phyloP scores from a whole-genome alignment of 805 yeast genomes.

The Kockiozyma suomiensis region DNA sequence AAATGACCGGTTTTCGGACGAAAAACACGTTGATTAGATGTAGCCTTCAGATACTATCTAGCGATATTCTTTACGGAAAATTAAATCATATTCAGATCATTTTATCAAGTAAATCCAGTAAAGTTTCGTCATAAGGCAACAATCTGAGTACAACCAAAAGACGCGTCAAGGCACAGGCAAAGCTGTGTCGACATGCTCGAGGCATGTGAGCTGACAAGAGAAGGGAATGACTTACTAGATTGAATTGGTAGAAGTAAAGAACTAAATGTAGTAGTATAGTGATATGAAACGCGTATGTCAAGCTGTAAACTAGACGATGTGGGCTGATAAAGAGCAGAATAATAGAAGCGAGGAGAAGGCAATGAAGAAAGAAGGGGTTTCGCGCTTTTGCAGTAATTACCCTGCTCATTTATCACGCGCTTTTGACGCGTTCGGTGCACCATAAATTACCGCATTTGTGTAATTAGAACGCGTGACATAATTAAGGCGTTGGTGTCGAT shows the following conservation, averaged over 20 bases:
- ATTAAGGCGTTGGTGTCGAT: background rate
- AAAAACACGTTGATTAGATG: background rate
- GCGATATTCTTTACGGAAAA: constrained; percentile 20
- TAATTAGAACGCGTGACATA: background rate
- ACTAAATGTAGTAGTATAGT: background rate
- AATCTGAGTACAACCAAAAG: background rate
- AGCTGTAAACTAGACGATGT: background rate
- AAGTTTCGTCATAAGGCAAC: constrained; percentile 21
- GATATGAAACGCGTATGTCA: background rate
- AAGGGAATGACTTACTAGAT: background rate
- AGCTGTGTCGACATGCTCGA: too few relatives aligned
- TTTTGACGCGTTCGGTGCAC: background rate
- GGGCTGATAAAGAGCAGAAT: background rate
- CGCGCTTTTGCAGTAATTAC: too few relatives aligned
- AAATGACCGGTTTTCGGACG: background rate
- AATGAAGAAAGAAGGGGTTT: background rate
- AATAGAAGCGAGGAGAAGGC: background rate
- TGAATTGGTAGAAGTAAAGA: background rate
- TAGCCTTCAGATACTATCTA: constrained; percentile 32
- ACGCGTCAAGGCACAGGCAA: constrained; percentile 1
- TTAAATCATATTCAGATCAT: constrained; percentile 13
- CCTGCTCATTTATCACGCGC: background rate
- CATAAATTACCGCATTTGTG: background rate
- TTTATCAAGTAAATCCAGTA: background rate
- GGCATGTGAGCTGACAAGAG: background rate